Evolutionary conservation across 2,329 filamentous ascomycete species (phyloP).

Genomic region (Fusarium albosuccineum): DNA sequence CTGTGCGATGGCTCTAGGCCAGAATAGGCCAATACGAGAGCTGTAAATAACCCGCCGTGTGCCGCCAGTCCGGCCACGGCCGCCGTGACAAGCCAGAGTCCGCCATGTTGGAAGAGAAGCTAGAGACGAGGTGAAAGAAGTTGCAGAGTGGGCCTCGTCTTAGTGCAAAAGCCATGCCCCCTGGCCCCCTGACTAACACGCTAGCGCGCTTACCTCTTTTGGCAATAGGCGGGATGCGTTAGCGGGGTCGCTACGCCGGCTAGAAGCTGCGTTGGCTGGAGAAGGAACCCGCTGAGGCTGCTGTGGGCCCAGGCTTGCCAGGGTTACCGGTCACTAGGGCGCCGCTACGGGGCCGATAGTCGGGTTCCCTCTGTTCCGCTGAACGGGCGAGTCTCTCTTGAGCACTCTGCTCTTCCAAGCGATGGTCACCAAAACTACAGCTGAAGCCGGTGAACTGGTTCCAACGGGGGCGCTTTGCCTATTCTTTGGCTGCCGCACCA

Average conservation of each 20-base stretch:
- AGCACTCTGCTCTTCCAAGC: neutral
- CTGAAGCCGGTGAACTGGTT: neutral
- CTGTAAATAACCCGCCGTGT: constrained; percentile 20
- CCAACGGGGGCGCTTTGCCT: constrained; percentile 12
- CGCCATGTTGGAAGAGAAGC: constrained; percentile 4
- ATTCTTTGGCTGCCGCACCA: constrained; percentile 31
- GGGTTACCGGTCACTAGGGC: constrained; percentile 19
- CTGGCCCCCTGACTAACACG: constrained; percentile 28
- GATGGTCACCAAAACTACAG: neutral
- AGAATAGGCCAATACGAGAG: constrained; percentile 1
- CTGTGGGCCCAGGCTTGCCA: constrained; percentile 20
- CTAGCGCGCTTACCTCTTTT: constrained; percentile 12
- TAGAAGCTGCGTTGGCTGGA: constrained; percentile 8
- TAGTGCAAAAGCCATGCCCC: constrained; percentile 15
- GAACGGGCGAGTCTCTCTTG: neutral
- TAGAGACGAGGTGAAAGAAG: constrained; percentile 21
- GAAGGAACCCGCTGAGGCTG: constrained; percentile 20
- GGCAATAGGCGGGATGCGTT: constrained; percentile 4
- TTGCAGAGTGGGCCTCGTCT: constrained; percentile 15
- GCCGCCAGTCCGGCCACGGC: constrained; percentile 33
- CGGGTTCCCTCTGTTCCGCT: constrained; percentile 1
- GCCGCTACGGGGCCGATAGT: constrained; percentile 9
- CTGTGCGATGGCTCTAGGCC: constrained; percentile 26
- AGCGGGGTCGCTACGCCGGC: constrained; percentile 19
- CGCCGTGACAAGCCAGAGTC: constrained; percentile 10